Evolutionary conservation across 2,329 filamentous ascomycete species (phyloP).

Genomic region (Ophiocordyceps camponoti-floridani): DNA sequence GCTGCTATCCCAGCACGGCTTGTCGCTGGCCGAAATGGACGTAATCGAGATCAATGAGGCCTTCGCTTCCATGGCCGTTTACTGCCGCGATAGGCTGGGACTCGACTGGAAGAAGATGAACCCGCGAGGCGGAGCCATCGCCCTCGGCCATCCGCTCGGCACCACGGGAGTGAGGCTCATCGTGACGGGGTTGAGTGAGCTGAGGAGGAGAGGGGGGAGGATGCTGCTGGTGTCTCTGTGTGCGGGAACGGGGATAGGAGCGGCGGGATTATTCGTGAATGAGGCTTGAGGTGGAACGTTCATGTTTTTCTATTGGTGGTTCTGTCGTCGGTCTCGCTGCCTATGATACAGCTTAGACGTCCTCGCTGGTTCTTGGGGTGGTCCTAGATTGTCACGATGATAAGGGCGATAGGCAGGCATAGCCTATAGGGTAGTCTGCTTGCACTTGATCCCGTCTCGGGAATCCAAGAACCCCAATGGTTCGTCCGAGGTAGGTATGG

Average conservation of each 20-base stretch:
- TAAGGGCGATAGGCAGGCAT: no score
- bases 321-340: not conserved
- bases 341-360: no score
- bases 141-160: constrained; percentile 67
- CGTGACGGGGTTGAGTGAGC: constrained; percentile 77
- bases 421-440: no score
- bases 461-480: no score
- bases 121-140: constrained; percentile 64
- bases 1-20: constrained; percentile 62
- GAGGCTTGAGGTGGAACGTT: not conserved
- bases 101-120: constrained; percentile 66
- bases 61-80: constrained; percentile 94
- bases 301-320: not conserved
- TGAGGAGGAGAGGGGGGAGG: constrained; percentile 73
- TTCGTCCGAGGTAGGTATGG: no score
- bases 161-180: constrained; percentile 66
- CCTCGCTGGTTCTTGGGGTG: no score
- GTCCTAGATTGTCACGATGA: no score
- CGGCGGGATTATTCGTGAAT: not conserved
- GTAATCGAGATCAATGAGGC: constrained; percentile 93
- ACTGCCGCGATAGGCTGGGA: constrained; percentile 60
- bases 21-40: constrained; percentile 70
- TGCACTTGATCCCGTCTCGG: no score
- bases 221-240: constrained; percentile 86
- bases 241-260: constrained; percentile 38